phyloP scores from a whole-genome alignment of 495 filamentous ascomycete species.

The Aspergillus bridgeri region DNA sequence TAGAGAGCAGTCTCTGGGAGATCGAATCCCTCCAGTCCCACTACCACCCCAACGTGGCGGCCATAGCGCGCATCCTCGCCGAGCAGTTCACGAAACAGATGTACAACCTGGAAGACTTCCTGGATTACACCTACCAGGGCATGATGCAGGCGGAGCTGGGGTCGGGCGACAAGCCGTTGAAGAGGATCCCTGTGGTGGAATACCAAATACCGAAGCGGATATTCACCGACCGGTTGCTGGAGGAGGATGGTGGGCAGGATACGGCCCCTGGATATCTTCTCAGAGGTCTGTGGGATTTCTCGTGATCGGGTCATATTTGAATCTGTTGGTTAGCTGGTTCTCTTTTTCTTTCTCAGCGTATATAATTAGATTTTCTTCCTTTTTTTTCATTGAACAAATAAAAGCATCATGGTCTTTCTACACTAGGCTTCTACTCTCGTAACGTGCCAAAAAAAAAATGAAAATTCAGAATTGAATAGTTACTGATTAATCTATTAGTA shows the following conservation, averaged over 20 bases:
- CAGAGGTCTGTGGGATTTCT: conserved; percentile 41
- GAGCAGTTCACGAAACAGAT: conserved; percentile 96
- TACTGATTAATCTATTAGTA: not conserved
- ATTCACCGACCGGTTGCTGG: conserved; percentile 52
- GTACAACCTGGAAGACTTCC: conserved; percentile 91
- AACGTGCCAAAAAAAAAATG: not conserved
- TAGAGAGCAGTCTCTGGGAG: conserved; percentile 95
- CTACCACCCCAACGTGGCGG: conserved; percentile 96
- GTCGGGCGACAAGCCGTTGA: conserved; percentile 63
- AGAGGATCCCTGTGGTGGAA: conserved; percentile 83
- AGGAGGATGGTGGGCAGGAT: conserved; percentile 44
- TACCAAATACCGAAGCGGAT: conserved; percentile 91
- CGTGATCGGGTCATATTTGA: conserved; percentile 6
- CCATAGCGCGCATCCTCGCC: conserved; percentile 86
- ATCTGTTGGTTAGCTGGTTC: conserved; percentile 8
- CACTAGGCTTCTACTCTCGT: not conserved
- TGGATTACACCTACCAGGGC: conserved; percentile 90
- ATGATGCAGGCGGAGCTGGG: conserved; percentile 78
- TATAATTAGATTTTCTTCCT: conserved; percentile 7
- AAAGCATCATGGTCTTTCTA: not conserved
- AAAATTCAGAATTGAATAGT: not conserved
- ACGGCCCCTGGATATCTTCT: conserved; percentile 37
- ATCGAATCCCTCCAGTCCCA: conserved; percentile 84
- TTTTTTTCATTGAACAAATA: conserved; percentile 1
- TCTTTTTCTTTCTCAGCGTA: conserved; percentile 11